These are phyloP conservation scores for Starmerella geochares DNA, from an alignment of 805 yeast genomes.

Conservation along the genomic window DNA sequence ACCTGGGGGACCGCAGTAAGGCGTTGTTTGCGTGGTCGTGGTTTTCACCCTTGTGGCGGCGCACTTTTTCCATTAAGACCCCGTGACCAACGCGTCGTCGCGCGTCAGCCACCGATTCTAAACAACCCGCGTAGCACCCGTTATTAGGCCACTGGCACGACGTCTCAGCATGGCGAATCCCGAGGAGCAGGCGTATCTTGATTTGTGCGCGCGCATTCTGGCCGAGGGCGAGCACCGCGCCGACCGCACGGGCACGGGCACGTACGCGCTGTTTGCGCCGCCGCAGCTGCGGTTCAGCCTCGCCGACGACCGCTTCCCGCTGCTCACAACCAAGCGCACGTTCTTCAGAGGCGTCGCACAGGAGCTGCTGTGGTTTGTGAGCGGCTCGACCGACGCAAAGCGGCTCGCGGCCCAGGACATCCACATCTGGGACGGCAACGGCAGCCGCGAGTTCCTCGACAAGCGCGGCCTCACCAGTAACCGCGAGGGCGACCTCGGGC, in stretches of 20 bases:
- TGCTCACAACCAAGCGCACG: conserved; percentile 85
- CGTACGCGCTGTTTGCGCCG: conserved; percentile 83
- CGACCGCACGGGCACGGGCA: conserved; percentile 97
- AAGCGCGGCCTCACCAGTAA: conserved; percentile 67
- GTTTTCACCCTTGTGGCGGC: not conserved
- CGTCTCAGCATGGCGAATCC: conserved; percentile 10
- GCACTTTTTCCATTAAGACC: conserved; percentile 4
- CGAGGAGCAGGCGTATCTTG: conserved; percentile 81
- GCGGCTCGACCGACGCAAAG: conserved; percentile 83
- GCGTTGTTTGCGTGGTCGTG: too few relatives aligned
- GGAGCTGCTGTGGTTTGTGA: conserved; percentile 86
- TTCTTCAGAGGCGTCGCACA: conserved; percentile 80
- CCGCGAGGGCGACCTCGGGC: conserved; percentile 91
- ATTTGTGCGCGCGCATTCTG: conserved; percentile 66
- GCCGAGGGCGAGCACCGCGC: conserved; percentile 81
- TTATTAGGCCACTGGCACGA: not conserved
- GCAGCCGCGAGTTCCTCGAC: conserved; percentile 83
- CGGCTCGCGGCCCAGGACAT: conserved; percentile 70
- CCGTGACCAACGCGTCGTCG: conserved; percentile 6
- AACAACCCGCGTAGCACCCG: not conserved
- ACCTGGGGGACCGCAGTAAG: too few relatives aligned
- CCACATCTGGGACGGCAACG: conserved; percentile 99
- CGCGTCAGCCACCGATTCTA: not conserved
- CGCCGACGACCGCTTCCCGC: conserved; percentile 64
- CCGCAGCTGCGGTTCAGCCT: conserved; percentile 83